These are phyloP conservation scores for Trypanosoma scelopori DNA, from an alignment of 208 protist species.

Conservation along the genomic window DNA sequence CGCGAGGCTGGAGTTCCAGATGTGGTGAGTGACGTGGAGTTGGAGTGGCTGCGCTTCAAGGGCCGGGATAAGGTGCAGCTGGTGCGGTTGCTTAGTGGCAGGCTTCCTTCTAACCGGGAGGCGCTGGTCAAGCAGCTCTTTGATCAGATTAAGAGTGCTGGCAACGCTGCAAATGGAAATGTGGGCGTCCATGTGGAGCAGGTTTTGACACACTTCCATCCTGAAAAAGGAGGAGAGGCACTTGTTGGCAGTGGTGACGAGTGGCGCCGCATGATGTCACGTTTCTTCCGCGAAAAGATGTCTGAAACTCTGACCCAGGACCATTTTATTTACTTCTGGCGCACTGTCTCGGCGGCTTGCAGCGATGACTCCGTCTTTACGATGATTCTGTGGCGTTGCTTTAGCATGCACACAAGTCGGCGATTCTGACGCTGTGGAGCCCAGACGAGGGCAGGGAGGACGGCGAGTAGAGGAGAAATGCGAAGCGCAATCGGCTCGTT, in stretches of 20 bases:
- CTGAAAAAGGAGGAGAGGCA: slow-evolving; percentile 40
- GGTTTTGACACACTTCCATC: slow-evolving; percentile 41
- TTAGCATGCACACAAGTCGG: slow-evolving; percentile 51
- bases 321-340: slow-evolving; percentile 76
- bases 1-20: slow-evolving; percentile 34
- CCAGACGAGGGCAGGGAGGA: no score
- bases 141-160: slow-evolving; percentile 34
- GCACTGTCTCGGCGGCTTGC: slow-evolving; percentile 65
- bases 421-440: background rate
- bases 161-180: background rate
- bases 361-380: slow-evolving; percentile 81
- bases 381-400: slow-evolving; percentile 80
- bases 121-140: slow-evolving; percentile 70
- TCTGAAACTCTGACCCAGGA: slow-evolving; percentile 39
- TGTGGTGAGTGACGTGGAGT: slow-evolving; percentile 49
- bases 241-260: slow-evolving; percentile 49
- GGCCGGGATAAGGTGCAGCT: slow-evolving; percentile 54
- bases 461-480: background rate
- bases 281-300: slow-evolving; percentile 21
- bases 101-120: slow-evolving; percentile 49
- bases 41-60: slow-evolving; percentile 79
- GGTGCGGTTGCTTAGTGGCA: slow-evolving; percentile 46
- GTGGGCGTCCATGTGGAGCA: slow-evolving; percentile 18
- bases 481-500: background rate
- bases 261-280: slow-evolving; percentile 39